Evolutionary conservation across 2,329 filamentous ascomycete species (phyloP), one percentile per base, ranked within the genome.

Genomic region (Aspergillus aculeatus): DNA sequence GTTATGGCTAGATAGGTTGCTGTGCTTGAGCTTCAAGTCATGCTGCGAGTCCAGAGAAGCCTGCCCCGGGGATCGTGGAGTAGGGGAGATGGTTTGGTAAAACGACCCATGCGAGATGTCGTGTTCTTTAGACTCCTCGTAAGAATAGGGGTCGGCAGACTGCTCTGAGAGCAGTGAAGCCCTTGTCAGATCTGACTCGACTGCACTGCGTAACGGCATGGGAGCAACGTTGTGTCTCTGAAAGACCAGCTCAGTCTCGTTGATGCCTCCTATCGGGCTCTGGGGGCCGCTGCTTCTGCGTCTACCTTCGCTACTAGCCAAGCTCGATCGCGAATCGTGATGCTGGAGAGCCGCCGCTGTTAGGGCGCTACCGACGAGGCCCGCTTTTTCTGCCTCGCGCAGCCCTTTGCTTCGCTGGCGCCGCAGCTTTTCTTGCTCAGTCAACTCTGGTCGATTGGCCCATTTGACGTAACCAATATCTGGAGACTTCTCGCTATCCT

Each of bases 161-260:
- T 90, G 87, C 31, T 91, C 90, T 5, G 93, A 95, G 19, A 95
- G 78, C 56, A 98, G 91, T 0, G 94, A 97, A 16, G 89, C 89
- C 67, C 94, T 84, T 0, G 94, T 98, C 57, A 97, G 77, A 54
- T 97, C 93, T 0, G 94, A 96, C 47, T 90, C 86, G 59, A 96
- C 85, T 58, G 92, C 91, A 75, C 93, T 96, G 75, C 90, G 89
- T 63, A 96, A 83, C 2, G 94, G 94, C 89, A 97, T 92, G 5
- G 91, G 91, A 6, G 92, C 89, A 14, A 90, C 84, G 52, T 86
- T 80, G 54, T 86, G 82, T 64, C 75, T 80, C 60, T 84, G 70
- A 65, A 81, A 81, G 19, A 78, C 72, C 41, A 83, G 78, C 56
- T 85, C 84, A 2, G 80, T 85, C 60, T 86, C 84, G 29, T 84